Base-by-base conservation (phyloP, 1,284 basidiomycete genomes). In the Mycena sp. region DNA sequence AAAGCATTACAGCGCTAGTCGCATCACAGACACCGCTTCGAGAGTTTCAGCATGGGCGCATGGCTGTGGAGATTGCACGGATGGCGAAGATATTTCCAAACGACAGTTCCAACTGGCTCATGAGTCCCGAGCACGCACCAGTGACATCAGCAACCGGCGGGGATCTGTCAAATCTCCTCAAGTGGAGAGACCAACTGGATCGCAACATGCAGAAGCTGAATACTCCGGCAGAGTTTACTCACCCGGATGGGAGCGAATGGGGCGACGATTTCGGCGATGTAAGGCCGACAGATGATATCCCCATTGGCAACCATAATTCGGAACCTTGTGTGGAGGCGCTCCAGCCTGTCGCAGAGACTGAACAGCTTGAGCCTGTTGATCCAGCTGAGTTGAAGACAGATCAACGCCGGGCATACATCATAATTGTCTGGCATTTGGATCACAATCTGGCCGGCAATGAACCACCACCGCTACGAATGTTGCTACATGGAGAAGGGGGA, bases 401-500 rank as follows among this genome's bases (percentile, higher is more conserved):
- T 17, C 58, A 61, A 21, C 51, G 29, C 1, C 38, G 58, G 9
- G 58, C 58, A 14, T 54, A 61, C 32, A 41, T 54, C 11, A 53
- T 61, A 14, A 53, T 61, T 29, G 38, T 44, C 3, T 53, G 58
- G 49, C 58, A 61, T 41, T 16, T 61, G 11, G 51, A 52, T 9
- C 11, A 52, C 4, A 78, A 65, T 1, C 30, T 76, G 1, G 46
- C 46, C 1, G 72, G 71, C 0, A 30, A 50, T 0, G 40, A 67
- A 0, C 67, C 68, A 2, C 65, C 62, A 5, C 76, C 69, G 6
- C 59, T 80, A 4, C 65, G 67, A 1, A 75, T 79, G 77, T n/a
- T 74, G 0, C 63, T 79, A 5, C 63, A 71, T 12, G 77, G 77
- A 2, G 77, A 78, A 64, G 77, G 77, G 1, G 76, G 78, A 0